Conservation (phyloP, 352 stramenopile genomes). For the Phytopythium montanum region DNA sequence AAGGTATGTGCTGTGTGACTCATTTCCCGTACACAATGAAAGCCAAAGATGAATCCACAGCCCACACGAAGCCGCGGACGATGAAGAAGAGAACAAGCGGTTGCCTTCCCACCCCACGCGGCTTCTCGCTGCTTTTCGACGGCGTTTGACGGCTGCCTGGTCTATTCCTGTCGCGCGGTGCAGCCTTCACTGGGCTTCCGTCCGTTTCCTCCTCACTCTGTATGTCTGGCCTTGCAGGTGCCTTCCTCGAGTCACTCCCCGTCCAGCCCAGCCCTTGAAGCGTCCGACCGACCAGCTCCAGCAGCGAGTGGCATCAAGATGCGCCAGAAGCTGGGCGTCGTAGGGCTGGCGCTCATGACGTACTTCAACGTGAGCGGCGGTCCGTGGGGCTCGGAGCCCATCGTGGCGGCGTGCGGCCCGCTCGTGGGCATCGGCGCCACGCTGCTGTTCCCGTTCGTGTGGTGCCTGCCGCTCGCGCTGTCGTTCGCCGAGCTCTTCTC, state of each 20-base stretch:
- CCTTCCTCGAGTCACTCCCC: neutral
- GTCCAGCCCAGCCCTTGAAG: neutral
- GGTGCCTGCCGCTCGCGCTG: slow-evolving; percentile 65
- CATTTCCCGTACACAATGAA: neutral
- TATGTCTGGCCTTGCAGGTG: neutral
- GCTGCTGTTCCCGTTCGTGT: slow-evolving; percentile 67
- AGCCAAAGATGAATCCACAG: neutral
- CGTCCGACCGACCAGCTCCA: neutral
- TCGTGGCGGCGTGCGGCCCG: slow-evolving; percentile 56
- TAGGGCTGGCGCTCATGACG: slow-evolving; percentile 70
- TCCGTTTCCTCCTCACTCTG: slow-evolving; percentile 1
- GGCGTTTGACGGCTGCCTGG: neutral
- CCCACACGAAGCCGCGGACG: neutral
- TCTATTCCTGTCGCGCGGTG: slow-evolving; percentile 1
- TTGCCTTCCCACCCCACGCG: neutral
- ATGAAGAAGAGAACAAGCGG: neutral
- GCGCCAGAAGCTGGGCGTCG: slow-evolving; percentile 44
- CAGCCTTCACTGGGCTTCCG: neutral
- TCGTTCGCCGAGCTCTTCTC: slow-evolving; percentile 78
- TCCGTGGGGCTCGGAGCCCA: slow-evolving; percentile 62
- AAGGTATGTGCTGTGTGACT: slow-evolving; percentile 4
- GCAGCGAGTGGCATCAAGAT: neutral
- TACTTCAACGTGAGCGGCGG: slow-evolving; percentile 79
- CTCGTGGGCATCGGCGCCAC: slow-evolving; percentile 62
- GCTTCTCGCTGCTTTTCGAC: neutral